Conservation (phyloP, 2,329 filamentous ascomycete genomes). For the Fusarium sp. region DNA sequence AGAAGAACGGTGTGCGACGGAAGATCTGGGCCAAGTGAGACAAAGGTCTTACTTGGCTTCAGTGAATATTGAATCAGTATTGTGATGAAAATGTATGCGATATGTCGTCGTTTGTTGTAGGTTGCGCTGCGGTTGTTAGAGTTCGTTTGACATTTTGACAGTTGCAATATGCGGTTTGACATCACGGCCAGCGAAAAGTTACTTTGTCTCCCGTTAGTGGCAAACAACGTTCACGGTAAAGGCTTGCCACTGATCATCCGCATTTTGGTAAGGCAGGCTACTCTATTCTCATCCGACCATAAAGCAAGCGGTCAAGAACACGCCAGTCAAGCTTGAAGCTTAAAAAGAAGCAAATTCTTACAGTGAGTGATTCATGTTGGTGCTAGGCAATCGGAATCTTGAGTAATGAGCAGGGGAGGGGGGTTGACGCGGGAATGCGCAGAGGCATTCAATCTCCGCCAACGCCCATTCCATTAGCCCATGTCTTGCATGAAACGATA, state of each 20-base stretch:
- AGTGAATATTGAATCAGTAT: not conserved
- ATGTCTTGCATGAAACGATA: constrained; percentile 8
- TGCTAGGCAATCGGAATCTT: not conserved
- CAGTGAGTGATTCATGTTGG: constrained; percentile 7
- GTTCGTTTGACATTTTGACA: constrained; percentile 27
- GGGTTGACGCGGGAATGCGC: constrained; percentile 15
- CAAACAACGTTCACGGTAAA: not conserved
- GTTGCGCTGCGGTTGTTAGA: not conserved
- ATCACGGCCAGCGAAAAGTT: not conserved
- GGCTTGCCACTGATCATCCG: constrained; percentile 11
- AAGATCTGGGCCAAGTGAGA: not conserved
- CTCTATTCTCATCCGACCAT: not conserved
- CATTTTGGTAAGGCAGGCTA: not conserved
- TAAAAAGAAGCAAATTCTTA: not conserved
- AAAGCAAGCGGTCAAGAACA: not conserved
- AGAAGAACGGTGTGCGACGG: constrained; percentile 23
- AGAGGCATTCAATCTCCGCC: constrained; percentile 23
- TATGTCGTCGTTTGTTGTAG: not conserved
- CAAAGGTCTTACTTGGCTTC: not conserved
- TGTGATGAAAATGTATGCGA: not conserved
- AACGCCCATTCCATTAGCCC: constrained; percentile 22
- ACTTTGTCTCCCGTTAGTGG: not conserved
- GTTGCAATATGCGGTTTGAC: not conserved
- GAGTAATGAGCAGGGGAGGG: constrained; percentile 5
- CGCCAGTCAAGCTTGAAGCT: not conserved